Percentiles rank a stretch among this genome's conserved stretches.
Evolutionary conservation across 345 rosid species (phyloP).

Genomic region (Eutrema yunnanense): DNA sequence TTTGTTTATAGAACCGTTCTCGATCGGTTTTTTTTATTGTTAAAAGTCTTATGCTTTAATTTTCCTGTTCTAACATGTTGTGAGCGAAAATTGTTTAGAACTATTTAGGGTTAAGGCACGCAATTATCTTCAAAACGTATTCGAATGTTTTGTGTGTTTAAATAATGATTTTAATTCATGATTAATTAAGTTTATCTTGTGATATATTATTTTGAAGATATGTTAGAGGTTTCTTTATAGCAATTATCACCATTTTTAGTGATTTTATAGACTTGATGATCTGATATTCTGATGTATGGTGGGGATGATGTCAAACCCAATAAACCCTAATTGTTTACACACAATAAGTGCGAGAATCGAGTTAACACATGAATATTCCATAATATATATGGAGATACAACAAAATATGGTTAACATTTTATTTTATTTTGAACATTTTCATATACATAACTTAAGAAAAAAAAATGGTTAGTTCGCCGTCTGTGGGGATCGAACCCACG

Average conservation of each 20-base stretch:
- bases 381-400: too few species aligned
- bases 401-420: too few species aligned
- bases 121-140: not conserved
- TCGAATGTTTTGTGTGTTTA: conserved; percentile 1
- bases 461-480: too few species aligned
- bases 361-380: too few species aligned
- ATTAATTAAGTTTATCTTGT: not conserved
- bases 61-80: not conserved
- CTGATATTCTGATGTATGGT: too few species aligned
- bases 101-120: not conserved
- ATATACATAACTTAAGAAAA: too few species aligned
- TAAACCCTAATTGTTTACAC: too few species aligned
- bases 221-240: not conserved
- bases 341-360: too few species aligned
- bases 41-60: not conserved
- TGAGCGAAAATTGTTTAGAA: not conserved
- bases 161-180: not conserved
- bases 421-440: too few species aligned
- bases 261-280: not conserved
- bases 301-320: too few species aligned
- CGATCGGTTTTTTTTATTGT: not conserved
- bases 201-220: not conserved
- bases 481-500: too few species aligned
- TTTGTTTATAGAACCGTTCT: not conserved
- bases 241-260: not conserved